Evolutionary conservation across 495 filamentous ascomycete genomes (phyloP), one percentile per base, ranked within the genome.

Genomic region (Aspergillus homomorphus): DNA sequence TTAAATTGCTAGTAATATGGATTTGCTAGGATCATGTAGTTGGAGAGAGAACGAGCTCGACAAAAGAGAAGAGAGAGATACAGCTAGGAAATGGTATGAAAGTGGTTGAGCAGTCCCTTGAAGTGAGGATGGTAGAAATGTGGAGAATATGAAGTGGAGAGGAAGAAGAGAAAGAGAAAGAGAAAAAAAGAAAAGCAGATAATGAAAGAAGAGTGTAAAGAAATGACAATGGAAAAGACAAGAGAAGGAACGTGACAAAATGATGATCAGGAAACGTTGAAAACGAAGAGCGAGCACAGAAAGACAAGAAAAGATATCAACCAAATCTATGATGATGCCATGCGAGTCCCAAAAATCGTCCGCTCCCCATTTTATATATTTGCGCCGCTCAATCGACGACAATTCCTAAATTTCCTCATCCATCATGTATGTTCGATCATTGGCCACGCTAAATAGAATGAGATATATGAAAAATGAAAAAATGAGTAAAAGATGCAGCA

Each of bases 381-480:
- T 74, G 74, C 74, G 72, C 73, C 73, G 65, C 69, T 67, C 64
- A 69, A 68, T 73, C 64, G 72, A 70, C 63, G 66, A 67, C 68
- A 69, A 62, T 73, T 69, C 67, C 67, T 67, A 75, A 38, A 67
- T 68, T 68, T 66, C 70, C 69, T 76, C 68, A 69, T 73, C 72
- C 73, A 72, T 77, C 70, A 76, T 76, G 68, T 74, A 73, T 74
- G 69, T 75, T 77, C 70, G 73, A 73, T 75, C 73, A 73, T 76
- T 77, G 70, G 72, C 75, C 74, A 77, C 73, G 74, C 74, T 77
- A 76, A 77, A 75, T 73, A 75, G 69, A 72, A 73, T 70, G 69
- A 74, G 68, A 70, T 65, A 69, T 66, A 73, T 60, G 63, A 61
- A 56, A 38, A 61, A 63, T 53, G 56, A 67, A 60, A 64, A 63